Percentiles rank a stretch among this genome's conserved stretches.
phyloP scores from a whole-genome alignment of 2,329 filamentous ascomycete genomes.

The Xylariaceae sp. region DNA sequence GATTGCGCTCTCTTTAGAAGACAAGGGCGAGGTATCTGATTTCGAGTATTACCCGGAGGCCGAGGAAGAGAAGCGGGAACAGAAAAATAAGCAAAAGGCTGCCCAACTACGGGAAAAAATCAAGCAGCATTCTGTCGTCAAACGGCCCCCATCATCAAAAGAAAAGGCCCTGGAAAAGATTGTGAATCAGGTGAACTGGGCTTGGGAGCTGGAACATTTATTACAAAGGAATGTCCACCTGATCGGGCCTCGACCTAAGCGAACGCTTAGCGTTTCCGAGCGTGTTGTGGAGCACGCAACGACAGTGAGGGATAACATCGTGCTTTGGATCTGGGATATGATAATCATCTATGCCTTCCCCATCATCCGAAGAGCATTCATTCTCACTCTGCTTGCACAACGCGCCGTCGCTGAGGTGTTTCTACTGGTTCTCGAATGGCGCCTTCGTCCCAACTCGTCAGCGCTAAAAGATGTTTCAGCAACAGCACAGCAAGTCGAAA shows the following conservation, averaged over 20 bases:
- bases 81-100: slow-evolving; percentile 54
- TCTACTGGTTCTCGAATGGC: slow-evolving; percentile 78
- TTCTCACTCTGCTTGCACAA: slow-evolving; percentile 75
- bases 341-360: slow-evolving; percentile 76
- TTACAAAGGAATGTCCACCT: slow-evolving; percentile 87
- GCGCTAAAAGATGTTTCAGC: slow-evolving; percentile 94
- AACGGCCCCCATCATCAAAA: slow-evolving; percentile 72
- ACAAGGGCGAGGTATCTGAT: slow-evolving; percentile 52
- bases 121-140: slow-evolving; percentile 79
- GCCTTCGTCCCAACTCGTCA: slow-evolving; percentile 69
- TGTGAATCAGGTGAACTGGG: slow-evolving; percentile 93
- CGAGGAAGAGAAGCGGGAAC: slow-evolving; percentile 65
- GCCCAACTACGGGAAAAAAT: slow-evolving; percentile 77
- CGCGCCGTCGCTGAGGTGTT: slow-evolving; percentile 77
- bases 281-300: slow-evolving; percentile 90
- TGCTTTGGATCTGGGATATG: slow-evolving; percentile 65
- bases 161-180: slow-evolving; percentile 78
- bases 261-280: slow-evolving; percentile 88
- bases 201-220: slow-evolving; percentile 79
- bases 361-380: slow-evolving; percentile 66
- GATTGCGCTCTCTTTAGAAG: slow-evolving; percentile 79
- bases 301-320: slow-evolving; percentile 72
- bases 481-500: slow-evolving; percentile 95
- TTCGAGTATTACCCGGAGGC: slow-evolving; percentile 56
- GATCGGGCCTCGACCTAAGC: slow-evolving; percentile 74